A percentile compares a stretch with the other conserved stretches of the same genome.
phyloP scores from a whole-genome alignment of 345 rosid genomes.

The Excoecaria cochinchinensis region DNA sequence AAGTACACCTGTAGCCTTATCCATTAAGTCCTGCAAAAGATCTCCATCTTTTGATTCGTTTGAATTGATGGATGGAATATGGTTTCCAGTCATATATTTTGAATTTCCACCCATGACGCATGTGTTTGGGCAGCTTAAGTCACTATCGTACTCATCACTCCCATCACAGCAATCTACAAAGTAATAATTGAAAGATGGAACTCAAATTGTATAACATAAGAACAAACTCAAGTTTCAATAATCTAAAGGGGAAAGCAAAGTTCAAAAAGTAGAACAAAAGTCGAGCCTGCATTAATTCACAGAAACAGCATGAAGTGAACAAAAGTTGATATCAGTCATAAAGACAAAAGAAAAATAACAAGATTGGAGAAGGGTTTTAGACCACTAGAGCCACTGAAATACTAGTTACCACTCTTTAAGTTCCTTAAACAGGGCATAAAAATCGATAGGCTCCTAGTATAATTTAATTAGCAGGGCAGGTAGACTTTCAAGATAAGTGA shows the following conservation, averaged over 20 bases:
- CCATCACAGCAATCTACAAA: constrained; percentile 71
- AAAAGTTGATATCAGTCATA: background rate
- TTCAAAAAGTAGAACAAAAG: background rate
- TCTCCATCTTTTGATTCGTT: constrained; percentile 29
- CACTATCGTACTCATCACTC: constrained; percentile 62
- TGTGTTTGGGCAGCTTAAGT: constrained; percentile 46
- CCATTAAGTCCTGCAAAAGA: constrained; percentile 38
- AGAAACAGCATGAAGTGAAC: background rate
- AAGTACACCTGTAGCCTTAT: constrained; percentile 40
- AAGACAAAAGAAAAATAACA: background rate
- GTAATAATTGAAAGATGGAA: constrained; percentile 4
- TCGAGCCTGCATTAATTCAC: background rate
- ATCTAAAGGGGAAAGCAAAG: background rate
- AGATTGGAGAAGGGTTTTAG: too few relatives aligned
- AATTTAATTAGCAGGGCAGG: background rate
- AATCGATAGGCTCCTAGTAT: background rate
- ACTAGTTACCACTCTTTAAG: background rate
- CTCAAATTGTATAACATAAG: background rate
- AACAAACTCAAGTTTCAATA: background rate
- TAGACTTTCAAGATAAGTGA: background rate
- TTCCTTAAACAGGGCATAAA: background rate
- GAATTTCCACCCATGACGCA: constrained; percentile 72
- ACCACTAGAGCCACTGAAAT: background rate
- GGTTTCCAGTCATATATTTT: constrained; percentile 47
- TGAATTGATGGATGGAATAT: constrained; percentile 24